These are phyloP conservation scores for Irpex sp. DNA, from an alignment of 1,284 basidiomycete species.

Conservation along the genomic window DNA sequence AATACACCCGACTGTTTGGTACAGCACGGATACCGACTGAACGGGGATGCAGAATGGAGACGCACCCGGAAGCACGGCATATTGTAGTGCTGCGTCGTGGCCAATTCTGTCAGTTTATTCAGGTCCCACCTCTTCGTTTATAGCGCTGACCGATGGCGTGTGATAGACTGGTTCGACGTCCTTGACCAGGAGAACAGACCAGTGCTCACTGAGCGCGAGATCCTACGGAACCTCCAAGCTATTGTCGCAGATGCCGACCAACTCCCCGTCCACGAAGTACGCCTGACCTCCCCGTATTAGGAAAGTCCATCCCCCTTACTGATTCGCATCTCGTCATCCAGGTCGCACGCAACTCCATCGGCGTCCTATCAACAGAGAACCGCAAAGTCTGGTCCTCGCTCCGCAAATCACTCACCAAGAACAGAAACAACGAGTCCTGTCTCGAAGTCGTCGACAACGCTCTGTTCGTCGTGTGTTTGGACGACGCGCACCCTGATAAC, in stretches of 20 bases:
- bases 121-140: neutral
- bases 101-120: constrained; percentile 75
- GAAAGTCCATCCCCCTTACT: neutral
- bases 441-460: constrained; percentile 83
- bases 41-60: constrained; percentile 88
- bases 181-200: constrained; percentile 85
- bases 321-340: constrained; percentile 20
- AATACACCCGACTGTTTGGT: constrained; percentile 90
- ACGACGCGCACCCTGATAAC: constrained; percentile 75
- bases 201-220: constrained; percentile 84
- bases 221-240: constrained; percentile 84
- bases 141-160: neutral
- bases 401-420: constrained; percentile 57
- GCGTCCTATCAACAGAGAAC: constrained; percentile 90
- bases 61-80: constrained; percentile 70
- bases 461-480: constrained; percentile 90
- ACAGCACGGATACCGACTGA: constrained; percentile 92
- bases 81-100: constrained; percentile 87
- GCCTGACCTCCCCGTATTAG: constrained; percentile 1
- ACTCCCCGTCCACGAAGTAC: constrained; percentile 65
- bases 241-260: constrained; percentile 89
- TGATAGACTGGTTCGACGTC: constrained; percentile 89
- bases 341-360: constrained; percentile 75
- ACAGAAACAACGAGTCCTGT: constrained; percentile 72
- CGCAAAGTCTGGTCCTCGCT: constrained; percentile 87